Percentiles rank a stretch among this genome's conserved stretches.
phyloP scores from a whole-genome alignment of 345 rosid species.

The Eucalyptus shirleyi region DNA sequence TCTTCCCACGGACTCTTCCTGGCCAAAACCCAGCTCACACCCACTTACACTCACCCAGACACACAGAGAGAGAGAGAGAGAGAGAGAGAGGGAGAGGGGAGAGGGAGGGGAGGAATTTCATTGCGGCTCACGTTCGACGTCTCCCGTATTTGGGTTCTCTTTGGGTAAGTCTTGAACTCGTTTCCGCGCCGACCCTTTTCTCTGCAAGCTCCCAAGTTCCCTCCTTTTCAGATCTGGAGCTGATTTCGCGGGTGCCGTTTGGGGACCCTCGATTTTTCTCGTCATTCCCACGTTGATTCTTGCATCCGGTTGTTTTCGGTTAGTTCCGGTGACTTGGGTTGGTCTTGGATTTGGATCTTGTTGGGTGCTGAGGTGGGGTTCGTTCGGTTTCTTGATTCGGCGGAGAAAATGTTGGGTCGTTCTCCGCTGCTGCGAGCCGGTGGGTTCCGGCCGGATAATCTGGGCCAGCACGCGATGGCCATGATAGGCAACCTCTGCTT shows the following conservation, averaged over 20 bases:
- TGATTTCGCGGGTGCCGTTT: neutral
- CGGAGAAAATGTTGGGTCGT: slow-evolving; percentile 41
- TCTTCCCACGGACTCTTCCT: neutral
- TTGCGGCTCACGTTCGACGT: neutral
- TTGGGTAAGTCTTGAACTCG: neutral
- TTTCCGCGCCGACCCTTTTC: neutral
- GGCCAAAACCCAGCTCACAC: neutral
- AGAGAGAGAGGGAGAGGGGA: neutral
- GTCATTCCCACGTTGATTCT: neutral
- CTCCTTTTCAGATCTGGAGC: neutral
- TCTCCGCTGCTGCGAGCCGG: slow-evolving; percentile 30
- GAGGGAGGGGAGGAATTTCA: neutral
- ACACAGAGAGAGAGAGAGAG: neutral
- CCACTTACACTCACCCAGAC: neutral
- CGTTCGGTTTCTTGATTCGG: neutral
- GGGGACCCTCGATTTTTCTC: neutral
- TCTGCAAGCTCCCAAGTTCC: neutral
- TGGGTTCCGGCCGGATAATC: slow-evolving; percentile 65
- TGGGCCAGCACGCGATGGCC: slow-evolving; percentile 70
- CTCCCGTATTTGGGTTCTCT: neutral
- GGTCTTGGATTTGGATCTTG: neutral
- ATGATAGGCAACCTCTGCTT: slow-evolving; percentile 83
- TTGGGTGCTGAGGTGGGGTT: neutral
- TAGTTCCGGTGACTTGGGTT: neutral
- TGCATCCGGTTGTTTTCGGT: neutral